These are phyloP conservation scores for Erythrophleum ivorense DNA, from an alignment of 331 rosid genomes.

Conservation along the genomic window DNA sequence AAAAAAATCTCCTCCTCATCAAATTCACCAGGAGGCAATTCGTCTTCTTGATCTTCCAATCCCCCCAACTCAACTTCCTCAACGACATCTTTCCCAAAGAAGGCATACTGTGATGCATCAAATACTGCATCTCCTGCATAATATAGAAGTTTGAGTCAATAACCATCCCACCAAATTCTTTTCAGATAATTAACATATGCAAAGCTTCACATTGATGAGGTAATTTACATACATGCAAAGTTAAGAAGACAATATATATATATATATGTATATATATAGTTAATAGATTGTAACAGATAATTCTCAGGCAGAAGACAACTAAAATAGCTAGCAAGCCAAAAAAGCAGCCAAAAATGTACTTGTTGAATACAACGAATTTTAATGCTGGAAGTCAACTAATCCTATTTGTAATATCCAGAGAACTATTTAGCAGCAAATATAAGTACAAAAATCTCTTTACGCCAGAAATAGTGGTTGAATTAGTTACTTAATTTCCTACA, in stretches of 20 bases:
- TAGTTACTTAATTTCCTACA: background rate
- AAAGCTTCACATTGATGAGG: background rate
- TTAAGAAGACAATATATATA: background rate
- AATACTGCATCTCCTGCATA: conserved; percentile 59
- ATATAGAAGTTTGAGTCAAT: conserved; percentile 37
- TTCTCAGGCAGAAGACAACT: background rate
- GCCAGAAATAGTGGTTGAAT: background rate
- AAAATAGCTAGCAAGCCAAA: background rate
- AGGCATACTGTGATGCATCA: conserved; percentile 94
- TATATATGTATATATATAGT: background rate
- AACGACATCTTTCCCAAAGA: conserved; percentile 77
- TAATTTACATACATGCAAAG: background rate
- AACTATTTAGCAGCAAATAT: background rate
- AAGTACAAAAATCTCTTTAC: background rate
- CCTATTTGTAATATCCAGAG: background rate
- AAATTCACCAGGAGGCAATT: conserved; percentile 51
- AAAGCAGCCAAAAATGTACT: background rate
- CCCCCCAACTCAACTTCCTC: conserved; percentile 96
- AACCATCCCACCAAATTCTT: background rate
- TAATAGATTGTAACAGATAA: background rate
- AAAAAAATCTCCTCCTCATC: conserved; percentile 75
- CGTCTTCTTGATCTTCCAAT: conserved; percentile 67
- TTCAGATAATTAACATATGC: background rate
- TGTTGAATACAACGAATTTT: background rate
- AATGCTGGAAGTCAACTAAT: background rate